Percentiles rank a stretch among this genome's conserved stretches.
These are phyloP conservation scores for Nitzschia sp. DNA, from an alignment of 108 stramenopile genomes.

Conservation along the genomic window DNA sequence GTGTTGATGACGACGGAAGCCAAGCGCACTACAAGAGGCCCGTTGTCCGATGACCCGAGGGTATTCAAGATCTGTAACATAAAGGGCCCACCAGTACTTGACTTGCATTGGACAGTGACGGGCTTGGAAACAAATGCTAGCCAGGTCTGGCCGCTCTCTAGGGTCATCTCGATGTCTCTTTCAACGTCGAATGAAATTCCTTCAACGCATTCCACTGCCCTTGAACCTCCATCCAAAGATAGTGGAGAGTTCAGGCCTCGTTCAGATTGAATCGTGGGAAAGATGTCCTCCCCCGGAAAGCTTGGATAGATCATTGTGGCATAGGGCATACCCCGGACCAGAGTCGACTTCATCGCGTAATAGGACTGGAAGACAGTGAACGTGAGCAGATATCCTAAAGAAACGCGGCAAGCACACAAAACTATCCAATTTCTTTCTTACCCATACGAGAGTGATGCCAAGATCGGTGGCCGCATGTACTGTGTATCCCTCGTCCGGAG, in stretches of 20 bases:
- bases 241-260: constrained; percentile 19
- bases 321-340: constrained; percentile 88
- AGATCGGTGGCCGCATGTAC: constrained; percentile 34
- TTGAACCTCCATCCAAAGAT: constrained; percentile 28
- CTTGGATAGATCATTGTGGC: constrained; percentile 69
- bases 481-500: constrained; percentile 22
- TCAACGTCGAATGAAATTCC: constrained; percentile 41
- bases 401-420: too few species aligned
- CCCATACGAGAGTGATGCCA: constrained; percentile 67
- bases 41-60: neutral
- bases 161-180: constrained; percentile 59
- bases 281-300: neutral
- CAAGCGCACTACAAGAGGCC: constrained; percentile 22
- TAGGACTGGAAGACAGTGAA: too few species aligned
- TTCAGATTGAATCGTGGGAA: constrained; percentile 54
- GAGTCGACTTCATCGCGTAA: constrained; percentile 33
- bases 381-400: too few species aligned
- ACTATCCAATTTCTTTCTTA: constrained; percentile 6
- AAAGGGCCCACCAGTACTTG: constrained; percentile 27
- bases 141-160: constrained; percentile 83
- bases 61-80: constrained; percentile 37
- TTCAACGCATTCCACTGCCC: constrained; percentile 14
- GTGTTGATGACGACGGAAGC: constrained; percentile 23
- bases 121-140: constrained; percentile 85
- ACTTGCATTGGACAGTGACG: constrained; percentile 49